Conservation (phyloP, 1,284 basidiomycete genomes). For the Termitomyces sp. region DNA sequence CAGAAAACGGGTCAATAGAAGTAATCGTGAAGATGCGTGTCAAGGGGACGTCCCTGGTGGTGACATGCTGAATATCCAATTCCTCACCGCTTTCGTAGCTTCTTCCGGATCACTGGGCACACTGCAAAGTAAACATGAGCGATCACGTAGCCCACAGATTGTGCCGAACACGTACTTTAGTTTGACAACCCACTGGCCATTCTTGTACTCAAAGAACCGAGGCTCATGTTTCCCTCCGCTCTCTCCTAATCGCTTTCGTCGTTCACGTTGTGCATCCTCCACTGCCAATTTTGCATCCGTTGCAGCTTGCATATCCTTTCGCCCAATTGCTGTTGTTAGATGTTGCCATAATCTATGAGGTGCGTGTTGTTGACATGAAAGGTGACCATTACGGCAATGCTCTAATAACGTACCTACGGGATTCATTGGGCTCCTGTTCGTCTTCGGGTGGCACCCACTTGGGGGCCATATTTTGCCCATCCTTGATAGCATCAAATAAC, state of each 20-base stretch:
- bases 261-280: constrained; percentile 89
- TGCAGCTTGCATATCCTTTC: constrained; percentile 91
- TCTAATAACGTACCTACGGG: constrained; percentile 54
- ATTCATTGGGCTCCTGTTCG: constrained; percentile 90
- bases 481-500: constrained; percentile 80
- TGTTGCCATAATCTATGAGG: constrained; percentile 73
- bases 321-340: constrained; percentile 83
- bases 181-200: constrained; percentile 80
- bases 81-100: constrained; percentile 45
- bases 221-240: constrained; percentile 61
- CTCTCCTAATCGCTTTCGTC: constrained; percentile 75
- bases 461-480: constrained; percentile 68
- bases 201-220: constrained; percentile 78
- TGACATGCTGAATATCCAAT: constrained; percentile 36
- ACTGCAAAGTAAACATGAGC: constrained; percentile 31
- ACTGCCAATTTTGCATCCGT: constrained; percentile 88
- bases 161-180: constrained; percentile 48
- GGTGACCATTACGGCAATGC: not conserved
- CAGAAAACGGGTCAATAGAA: not conserved
- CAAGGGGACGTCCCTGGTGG: not conserved
- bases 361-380: not conserved
- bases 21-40: not conserved
- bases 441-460: constrained; percentile 83
- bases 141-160: not conserved
- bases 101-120: constrained; percentile 64